These are phyloP conservation scores for Sarocladium kiliense DNA, from an alignment of 2,329 filamentous ascomycete genomes.

Conservation along the genomic window DNA sequence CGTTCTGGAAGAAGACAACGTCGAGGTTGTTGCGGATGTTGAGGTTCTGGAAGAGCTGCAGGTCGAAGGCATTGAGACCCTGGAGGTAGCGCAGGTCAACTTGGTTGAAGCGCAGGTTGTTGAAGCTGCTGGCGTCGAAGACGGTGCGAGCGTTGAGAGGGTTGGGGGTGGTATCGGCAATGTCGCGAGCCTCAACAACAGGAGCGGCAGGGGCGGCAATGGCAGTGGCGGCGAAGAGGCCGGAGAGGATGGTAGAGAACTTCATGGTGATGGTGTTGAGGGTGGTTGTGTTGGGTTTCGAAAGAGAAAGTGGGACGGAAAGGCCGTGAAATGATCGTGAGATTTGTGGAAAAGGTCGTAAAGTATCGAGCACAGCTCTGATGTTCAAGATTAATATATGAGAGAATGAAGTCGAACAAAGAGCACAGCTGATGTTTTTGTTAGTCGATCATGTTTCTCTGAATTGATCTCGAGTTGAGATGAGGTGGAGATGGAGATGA, in stretches of 20 bases:
- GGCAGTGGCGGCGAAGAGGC: constrained; percentile 39
- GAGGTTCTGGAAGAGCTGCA: constrained; percentile 34
- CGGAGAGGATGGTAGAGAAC: constrained; percentile 38
- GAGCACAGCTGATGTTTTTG: constrained; percentile 4
- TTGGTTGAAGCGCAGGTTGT: constrained; percentile 33
- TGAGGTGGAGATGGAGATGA: not conserved
- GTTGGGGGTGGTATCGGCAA: constrained; percentile 17
- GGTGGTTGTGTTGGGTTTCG: constrained; percentile 14
- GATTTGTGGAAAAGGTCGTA: constrained; percentile 12
- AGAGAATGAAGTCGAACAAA: constrained; percentile 8
- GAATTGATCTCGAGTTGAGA: not conserved
- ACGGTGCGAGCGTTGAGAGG: constrained; percentile 31
- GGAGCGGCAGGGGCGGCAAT: constrained; percentile 35
- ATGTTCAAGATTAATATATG: constrained; percentile 7
- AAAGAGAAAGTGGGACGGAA: constrained; percentile 13
- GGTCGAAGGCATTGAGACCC: constrained; percentile 39
- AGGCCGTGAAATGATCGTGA: constrained; percentile 5
- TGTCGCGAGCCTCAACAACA: constrained; percentile 11
- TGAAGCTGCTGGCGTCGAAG: constrained; percentile 34
- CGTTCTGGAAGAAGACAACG: constrained; percentile 33
- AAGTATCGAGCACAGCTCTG: constrained; percentile 7
- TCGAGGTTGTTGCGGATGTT: constrained; percentile 41
- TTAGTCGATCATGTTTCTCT: not conserved
- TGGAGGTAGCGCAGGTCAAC: constrained; percentile 41
- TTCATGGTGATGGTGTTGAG: constrained; percentile 41